Conservation (phyloP, 108 stramenopile species). For the Nitzschia inconspicua region DNA sequence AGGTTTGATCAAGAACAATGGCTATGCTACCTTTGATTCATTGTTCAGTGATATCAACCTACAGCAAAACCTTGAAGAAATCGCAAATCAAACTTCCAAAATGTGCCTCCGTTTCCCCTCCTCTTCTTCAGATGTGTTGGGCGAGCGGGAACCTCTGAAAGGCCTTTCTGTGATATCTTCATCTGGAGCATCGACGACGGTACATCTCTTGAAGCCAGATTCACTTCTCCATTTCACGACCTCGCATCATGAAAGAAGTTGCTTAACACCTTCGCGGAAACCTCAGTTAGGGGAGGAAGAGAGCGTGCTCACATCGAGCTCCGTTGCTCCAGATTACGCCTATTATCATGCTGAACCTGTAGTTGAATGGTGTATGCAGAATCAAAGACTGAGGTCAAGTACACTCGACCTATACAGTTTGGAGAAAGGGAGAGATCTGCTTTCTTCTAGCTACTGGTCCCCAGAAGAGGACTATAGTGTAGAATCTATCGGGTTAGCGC, state of each 20-base stretch:
- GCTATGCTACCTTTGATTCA: conserved; percentile 19
- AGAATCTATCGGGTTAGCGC: conserved; percentile 7
- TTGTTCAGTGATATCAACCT: conserved; percentile 14
- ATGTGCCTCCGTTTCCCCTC: conserved; percentile 22
- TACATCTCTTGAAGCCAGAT: conserved; percentile 20
- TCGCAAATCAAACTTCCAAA: conserved; percentile 5
- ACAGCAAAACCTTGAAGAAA: conserved; percentile 9
- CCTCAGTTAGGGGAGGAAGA: conserved; percentile 12
- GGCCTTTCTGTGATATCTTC: conserved; percentile 31
- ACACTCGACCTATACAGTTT: conserved; percentile 55
- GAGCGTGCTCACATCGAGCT: conserved; percentile 25
- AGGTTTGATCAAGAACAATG: conserved; percentile 17
- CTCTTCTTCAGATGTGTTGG: conserved; percentile 16
- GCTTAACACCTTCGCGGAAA: background rate
- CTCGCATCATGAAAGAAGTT: background rate
- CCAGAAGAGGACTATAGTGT: conserved; percentile 45
- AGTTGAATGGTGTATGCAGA: conserved; percentile 74
- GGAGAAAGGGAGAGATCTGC: conserved; percentile 62
- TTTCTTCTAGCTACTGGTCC: conserved; percentile 64
- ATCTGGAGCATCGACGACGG: conserved; percentile 10
- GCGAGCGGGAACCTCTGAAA: conserved; percentile 30
- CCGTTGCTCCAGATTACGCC: conserved; percentile 18
- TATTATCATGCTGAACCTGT: conserved; percentile 63
- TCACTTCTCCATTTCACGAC: background rate
- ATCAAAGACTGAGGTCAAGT: conserved; percentile 59